A percentile compares a stretch with the other conserved stretches of the same genome.
Conservation (phyloP, 257 asterid species). For the Forsythia suspensa region DNA sequence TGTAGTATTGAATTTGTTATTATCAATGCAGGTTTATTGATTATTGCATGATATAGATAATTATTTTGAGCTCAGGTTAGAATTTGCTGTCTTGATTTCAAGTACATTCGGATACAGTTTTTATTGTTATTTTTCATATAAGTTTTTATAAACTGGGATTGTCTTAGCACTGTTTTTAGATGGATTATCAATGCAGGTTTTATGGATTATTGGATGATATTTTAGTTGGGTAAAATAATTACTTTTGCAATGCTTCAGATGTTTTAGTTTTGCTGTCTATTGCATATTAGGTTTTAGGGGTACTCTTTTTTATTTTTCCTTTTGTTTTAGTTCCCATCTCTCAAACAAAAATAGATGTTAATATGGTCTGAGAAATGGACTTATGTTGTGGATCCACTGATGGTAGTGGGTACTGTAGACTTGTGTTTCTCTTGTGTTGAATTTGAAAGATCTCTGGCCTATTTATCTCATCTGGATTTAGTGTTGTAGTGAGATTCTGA, state of each 20-base stretch:
- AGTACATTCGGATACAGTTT: slow-evolving; percentile 24
- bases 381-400: neutral
- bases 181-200: slow-evolving; percentile 23
- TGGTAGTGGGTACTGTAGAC: neutral
- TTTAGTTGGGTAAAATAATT: slow-evolving; percentile 3
- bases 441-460: neutral
- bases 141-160: neutral
- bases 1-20: slow-evolving; percentile 12
- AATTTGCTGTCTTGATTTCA: slow-evolving; percentile 17
- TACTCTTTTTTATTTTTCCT: neutral
- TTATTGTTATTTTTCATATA: neutral
- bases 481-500: neutral
- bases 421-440: neutral
- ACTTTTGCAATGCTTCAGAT: neutral
- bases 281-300: neutral
- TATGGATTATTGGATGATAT: slow-evolving; percentile 8
- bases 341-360: neutral
- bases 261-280: neutral
- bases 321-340: neutral
- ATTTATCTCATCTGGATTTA: neutral
- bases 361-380: neutral
- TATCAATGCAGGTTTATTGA: slow-evolving; percentile 15
- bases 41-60: neutral
- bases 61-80: slow-evolving; percentile 29
- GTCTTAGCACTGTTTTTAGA: neutral